These are phyloP conservation scores for Paramecium octaurelia DNA, from an alignment of 73 alveolate genomes.

Conservation along the genomic window DNA sequence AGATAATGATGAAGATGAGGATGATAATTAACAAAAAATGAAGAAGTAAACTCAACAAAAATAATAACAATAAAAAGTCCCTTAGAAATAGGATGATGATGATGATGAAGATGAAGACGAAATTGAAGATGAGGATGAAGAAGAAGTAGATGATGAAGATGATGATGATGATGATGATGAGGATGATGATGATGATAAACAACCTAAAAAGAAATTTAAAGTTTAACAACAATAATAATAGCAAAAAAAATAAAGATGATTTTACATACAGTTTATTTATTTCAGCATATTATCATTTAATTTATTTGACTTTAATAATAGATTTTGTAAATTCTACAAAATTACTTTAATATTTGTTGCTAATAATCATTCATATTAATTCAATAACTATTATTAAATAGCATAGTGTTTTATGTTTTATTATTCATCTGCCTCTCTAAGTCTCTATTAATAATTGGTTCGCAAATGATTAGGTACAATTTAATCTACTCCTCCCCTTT, in stretches of 20 bases:
- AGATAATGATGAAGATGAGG: background rate
- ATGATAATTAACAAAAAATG: background rate
- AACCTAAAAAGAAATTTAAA: background rate
- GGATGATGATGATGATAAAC: background rate
- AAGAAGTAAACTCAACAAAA: background rate
- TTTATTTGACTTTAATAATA: background rate
- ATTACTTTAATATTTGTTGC: background rate
- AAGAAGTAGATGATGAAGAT: background rate
- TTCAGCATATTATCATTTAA: background rate
- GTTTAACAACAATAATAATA: background rate
- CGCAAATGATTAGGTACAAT: conserved; percentile 28
- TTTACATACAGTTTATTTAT: background rate
- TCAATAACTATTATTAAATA: conserved; percentile 31
- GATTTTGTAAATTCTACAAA: background rate
- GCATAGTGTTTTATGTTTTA: conserved; percentile 39
- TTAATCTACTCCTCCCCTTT: conserved; percentile 39
- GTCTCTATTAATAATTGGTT: background rate
- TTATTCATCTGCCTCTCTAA: background rate
- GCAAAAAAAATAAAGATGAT: background rate
- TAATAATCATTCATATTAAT: background rate
- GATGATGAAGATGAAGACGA: conserved; percentile 6
- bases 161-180: background rate
- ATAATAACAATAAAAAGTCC: background rate
- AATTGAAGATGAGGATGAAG: background rate
- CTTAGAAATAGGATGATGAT: background rate